Conservation (phyloP, 2,329 filamentous ascomycete genomes). For the Leptosphaerulina australis region DNA sequence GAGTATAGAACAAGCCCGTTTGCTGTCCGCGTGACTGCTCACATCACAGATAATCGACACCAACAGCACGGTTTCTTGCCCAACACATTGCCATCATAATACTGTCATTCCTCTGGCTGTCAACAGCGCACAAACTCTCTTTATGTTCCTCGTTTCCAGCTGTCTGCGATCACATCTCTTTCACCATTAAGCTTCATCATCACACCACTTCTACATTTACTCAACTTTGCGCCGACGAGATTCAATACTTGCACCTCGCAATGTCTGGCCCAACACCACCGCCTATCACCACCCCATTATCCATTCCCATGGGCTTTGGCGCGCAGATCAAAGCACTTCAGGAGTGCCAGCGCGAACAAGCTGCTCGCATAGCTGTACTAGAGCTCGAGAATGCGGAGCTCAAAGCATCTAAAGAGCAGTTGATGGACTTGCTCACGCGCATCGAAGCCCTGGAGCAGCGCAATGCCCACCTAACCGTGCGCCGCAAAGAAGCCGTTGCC, state of each 20-base stretch:
- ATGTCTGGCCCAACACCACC: conserved; percentile 2
- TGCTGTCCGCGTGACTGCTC: too few relatives aligned
- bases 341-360: conserved; percentile 17
- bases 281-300: not conserved
- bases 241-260: not conserved
- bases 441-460: conserved; percentile 22
- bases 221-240: too few relatives aligned
- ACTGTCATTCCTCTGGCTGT: not conserved
- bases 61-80: not conserved
- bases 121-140: not conserved
- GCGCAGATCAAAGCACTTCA: conserved; percentile 22
- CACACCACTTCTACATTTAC: too few relatives aligned
- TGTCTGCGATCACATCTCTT: not conserved
- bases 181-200: not conserved
- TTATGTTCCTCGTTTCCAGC: not conserved
- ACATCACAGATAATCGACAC: not conserved
- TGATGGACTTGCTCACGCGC: not conserved
- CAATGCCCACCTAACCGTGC: conserved; percentile 9
- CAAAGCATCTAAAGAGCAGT: not conserved
- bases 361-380: conserved; percentile 12
- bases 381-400: conserved; percentile 23
- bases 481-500: conserved; percentile 25
- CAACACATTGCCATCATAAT: not conserved
- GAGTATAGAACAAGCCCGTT: too few relatives aligned
- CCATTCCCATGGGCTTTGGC: conserved; percentile 25